These are phyloP conservation scores for Raphidocelis subcapitata DNA, from an alignment of 139 green algal genomes.

Conservation along the genomic window DNA sequence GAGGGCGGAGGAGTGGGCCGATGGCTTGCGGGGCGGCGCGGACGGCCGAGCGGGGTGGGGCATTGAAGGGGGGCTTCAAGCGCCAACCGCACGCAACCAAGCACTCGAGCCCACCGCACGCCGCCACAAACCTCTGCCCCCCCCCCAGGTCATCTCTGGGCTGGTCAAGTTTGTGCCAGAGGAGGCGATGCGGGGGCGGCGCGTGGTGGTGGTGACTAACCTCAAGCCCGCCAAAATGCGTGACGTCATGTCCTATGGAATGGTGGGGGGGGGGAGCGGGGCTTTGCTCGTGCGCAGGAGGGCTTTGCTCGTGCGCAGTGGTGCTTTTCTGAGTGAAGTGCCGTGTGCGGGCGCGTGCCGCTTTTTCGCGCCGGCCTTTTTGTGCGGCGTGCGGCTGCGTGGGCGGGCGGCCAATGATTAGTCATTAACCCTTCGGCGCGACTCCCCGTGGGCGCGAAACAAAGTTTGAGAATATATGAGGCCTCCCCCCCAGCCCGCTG, in stretches of 20 bases:
- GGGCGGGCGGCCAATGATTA: background rate
- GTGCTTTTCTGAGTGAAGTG: too few species aligned
- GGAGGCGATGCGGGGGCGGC: slow-evolving; percentile 76
- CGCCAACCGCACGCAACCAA: too few species aligned
- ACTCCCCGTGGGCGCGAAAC: background rate
- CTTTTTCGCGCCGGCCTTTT: background rate
- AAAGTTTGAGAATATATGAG: slow-evolving; percentile 67
- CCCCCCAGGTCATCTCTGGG: slow-evolving; percentile 74
- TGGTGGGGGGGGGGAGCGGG: slow-evolving; percentile 49
- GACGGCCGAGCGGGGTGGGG: too few species aligned
- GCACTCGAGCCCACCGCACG: too few species aligned
- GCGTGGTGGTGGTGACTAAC: slow-evolving; percentile 87
- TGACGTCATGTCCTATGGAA: slow-evolving; percentile 82
- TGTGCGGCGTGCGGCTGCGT: background rate
- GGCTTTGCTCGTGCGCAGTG: background rate
- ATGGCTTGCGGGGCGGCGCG: too few species aligned
- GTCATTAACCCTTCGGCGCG: background rate
- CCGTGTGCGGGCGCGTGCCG: too few species aligned
- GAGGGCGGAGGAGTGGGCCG: too few species aligned
- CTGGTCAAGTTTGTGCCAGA: slow-evolving; percentile 92
- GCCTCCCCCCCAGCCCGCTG: too few species aligned
- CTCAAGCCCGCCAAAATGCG: slow-evolving; percentile 98
- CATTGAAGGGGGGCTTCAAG: too few species aligned
- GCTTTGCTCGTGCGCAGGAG: background rate
- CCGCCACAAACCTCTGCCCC: too few species aligned